phyloP scores from a whole-genome alignment of 2,329 filamentous ascomycete genomes.

The Fusarium sp. region DNA sequence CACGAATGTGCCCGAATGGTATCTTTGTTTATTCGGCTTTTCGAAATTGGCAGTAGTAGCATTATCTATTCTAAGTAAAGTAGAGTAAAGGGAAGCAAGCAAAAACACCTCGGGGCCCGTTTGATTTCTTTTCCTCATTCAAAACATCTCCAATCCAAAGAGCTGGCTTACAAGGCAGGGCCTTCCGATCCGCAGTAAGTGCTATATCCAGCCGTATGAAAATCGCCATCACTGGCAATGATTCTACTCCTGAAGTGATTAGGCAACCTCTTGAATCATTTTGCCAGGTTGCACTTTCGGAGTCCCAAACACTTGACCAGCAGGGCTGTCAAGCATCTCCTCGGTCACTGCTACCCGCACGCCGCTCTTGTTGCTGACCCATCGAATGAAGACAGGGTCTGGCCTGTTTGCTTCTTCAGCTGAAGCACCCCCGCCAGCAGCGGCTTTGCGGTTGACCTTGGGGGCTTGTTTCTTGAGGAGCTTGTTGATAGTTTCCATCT shows the following conservation, averaged over 20 bases:
- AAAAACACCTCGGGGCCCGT: constrained; percentile 8
- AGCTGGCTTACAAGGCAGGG: background rate
- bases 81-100: background rate
- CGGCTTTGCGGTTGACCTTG: constrained; percentile 72
- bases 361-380: constrained; percentile 76
- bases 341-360: constrained; percentile 73
- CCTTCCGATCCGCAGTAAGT: background rate
- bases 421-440: constrained; percentile 52
- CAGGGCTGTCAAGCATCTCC: constrained; percentile 74
- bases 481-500: constrained; percentile 94
- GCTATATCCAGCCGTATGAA: background rate
- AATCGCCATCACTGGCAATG: background rate
- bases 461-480: constrained; percentile 87
- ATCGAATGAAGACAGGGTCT: constrained; percentile 74
- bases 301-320: constrained; percentile 68
- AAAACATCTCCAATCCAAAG: background rate
- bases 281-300: constrained; percentile 56
- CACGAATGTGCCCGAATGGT: too few relatives aligned
- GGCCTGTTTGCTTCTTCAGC: constrained; percentile 63
- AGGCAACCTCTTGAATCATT: constrained; percentile 68
- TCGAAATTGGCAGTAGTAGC: background rate
- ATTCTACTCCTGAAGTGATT: background rate
- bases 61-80: constrained; percentile 7
- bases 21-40: background rate
- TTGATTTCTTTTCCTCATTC: constrained; percentile 1